Base-by-base conservation (phyloP, 257 asterid species). In the Fraxinus anomala region DNA sequence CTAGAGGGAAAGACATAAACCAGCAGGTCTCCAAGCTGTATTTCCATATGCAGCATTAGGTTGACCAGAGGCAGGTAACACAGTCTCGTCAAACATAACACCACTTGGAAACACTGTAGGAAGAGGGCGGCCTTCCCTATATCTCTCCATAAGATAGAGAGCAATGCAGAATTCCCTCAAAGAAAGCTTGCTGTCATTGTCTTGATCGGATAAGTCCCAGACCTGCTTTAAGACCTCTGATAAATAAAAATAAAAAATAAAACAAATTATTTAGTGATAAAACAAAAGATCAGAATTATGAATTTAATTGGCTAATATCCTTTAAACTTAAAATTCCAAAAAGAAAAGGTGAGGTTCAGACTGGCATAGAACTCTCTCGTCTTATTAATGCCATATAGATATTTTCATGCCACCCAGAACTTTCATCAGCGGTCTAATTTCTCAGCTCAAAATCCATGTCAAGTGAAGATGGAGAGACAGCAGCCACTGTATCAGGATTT, bases 131-230 rank as follows among this genome's bases (percentile, higher is more conserved):
- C 99, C 99, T 82, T 96, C 99, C 84, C 98, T 87, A 79, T 76
- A 89, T 34, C 97, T 91, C 79, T 96, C 99, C 97, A 96, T 91
- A 86, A 96, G 85, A 88, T 96, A 93, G 79, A 96, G 97, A 78
- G 98, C 94, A 86, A 93, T 76, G 79, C 99, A 91, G 80, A 96
- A 96, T 84, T 96, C 99, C 80, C 90, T 88, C 86, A 88, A 80
- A 78, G 99, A 92, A 78, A 96, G 99, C 97, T 89, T 93, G 83
- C 97, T 89, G 75, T 96, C 99, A 77, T 93, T 88, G 83, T 96
- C 99, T 92, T 93, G 97, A 85, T 96, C 98, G 42, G 99, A 91
- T 80, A 96, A 88, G 85, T 96, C 99, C 98, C 98, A 96, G 44
- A 96, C 96, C 94, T 92, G 97, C 91, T 78, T 96, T 86, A 96